A percentile compares a stretch with the other conserved stretches of the same genome.
Conservation (phyloP, 768 basidiomycete species). For the Amanita rimosa region DNA sequence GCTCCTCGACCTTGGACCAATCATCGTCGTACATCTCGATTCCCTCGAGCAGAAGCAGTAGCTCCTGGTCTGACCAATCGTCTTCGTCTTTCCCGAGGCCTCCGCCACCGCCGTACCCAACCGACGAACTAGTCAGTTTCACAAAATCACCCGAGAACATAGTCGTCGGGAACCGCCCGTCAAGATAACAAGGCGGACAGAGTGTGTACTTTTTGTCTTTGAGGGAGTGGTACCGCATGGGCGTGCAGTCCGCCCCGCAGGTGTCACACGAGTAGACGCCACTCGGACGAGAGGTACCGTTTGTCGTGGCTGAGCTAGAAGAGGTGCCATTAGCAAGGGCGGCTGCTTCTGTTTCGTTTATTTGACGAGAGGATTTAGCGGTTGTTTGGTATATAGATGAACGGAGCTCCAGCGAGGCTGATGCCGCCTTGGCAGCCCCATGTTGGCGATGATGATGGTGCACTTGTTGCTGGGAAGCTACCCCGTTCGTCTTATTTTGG, state of each 20-base stretch:
- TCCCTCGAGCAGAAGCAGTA: slow-evolving; percentile 82
- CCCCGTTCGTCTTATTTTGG: slow-evolving; percentile 12
- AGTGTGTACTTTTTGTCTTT: slow-evolving; percentile 89
- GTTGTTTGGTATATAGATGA: slow-evolving; percentile 84
- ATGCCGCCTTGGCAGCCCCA: slow-evolving; percentile 16
- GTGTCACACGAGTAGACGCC: slow-evolving; percentile 79
- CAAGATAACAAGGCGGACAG: slow-evolving; percentile 88
- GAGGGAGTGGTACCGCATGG: slow-evolving; percentile 82
- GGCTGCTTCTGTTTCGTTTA: slow-evolving; percentile 59
- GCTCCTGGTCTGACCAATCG: slow-evolving; percentile 89
- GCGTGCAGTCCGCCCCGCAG: slow-evolving; percentile 88
- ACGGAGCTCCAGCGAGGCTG: slow-evolving; percentile 80
- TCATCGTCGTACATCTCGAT: slow-evolving; percentile 99
- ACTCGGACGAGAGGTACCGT: slow-evolving; percentile 31
- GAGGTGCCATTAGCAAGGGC: slow-evolving; percentile 39
- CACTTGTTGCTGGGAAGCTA: neutral
- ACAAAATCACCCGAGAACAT: slow-evolving; percentile 99
- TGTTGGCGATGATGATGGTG: neutral
- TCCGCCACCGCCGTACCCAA: slow-evolving; percentile 22
- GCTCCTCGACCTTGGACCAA: slow-evolving; percentile 87
- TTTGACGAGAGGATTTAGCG: slow-evolving; percentile 65
- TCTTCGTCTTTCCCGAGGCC: slow-evolving; percentile 25
- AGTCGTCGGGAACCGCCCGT: slow-evolving; percentile 90
- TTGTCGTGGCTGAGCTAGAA: slow-evolving; percentile 17
- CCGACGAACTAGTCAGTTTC: slow-evolving; percentile 46